Conservation (phyloP, 257 asterid species). For the Solanum sparsipilum region DNA sequence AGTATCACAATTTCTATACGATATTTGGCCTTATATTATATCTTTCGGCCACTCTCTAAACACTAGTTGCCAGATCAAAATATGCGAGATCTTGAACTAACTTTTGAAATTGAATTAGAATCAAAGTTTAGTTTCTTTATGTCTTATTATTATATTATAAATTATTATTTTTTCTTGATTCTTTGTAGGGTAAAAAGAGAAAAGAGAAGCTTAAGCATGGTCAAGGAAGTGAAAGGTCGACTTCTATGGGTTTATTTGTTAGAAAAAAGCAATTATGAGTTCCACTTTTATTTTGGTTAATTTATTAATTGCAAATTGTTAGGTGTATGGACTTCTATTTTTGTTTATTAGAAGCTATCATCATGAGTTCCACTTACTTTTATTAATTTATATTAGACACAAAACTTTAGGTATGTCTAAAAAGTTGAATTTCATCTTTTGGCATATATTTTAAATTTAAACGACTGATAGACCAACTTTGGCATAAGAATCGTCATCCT, state of each 20-base stretch:
- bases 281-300: background rate
- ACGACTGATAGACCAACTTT: background rate
- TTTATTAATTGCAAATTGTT: background rate
- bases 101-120: background rate
- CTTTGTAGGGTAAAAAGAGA: background rate
- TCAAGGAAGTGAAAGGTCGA: background rate
- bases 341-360: background rate
- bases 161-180: background rate
- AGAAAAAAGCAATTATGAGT: background rate
- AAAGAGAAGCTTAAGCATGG: background rate
- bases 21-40: rapidly evolving
- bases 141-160: background rate
- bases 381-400: background rate
- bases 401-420: background rate
- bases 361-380: background rate
- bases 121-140: background rate
- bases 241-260: background rate
- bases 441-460: background rate
- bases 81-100: background rate
- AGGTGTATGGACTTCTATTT: background rate
- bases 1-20: background rate
- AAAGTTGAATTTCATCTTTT: background rate
- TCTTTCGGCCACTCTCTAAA: background rate
- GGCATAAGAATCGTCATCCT: background rate
- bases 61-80: background rate